These are phyloP conservation scores for Starmerella bombicola DNA, from an alignment of 805 yeast species.

Conservation along the genomic window DNA sequence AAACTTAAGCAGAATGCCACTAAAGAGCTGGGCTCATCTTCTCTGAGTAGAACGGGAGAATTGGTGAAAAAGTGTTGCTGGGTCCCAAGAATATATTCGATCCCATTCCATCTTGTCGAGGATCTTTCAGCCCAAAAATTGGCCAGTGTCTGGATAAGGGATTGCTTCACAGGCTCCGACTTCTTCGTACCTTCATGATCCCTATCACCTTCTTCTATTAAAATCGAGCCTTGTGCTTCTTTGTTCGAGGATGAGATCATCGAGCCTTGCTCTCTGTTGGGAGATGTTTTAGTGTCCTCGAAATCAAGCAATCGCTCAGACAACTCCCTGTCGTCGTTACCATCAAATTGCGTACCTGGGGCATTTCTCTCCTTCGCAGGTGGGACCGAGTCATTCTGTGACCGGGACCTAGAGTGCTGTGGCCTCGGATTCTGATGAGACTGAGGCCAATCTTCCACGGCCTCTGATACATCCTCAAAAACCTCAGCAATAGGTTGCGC, in stretches of 20 bases:
- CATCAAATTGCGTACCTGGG: neutral
- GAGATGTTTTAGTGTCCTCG: neutral
- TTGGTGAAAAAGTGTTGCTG: conserved; percentile 89
- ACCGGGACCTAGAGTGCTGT: neutral
- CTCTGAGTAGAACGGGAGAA: conserved; percentile 84
- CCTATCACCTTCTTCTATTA: neutral
- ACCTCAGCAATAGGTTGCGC: conserved; percentile 85
- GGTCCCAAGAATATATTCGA: conserved; percentile 66
- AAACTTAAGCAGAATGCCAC: conserved; percentile 87
- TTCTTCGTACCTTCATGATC: conserved; percentile 9
- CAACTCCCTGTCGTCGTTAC: neutral
- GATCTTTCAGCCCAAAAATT: conserved; percentile 97
- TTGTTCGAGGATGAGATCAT: neutral
- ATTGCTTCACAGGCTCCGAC: conserved; percentile 23
- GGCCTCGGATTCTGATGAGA: neutral
- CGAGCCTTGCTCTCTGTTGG: neutral
- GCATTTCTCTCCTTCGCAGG: neutral
- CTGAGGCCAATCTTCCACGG: conserved; percentile 26
- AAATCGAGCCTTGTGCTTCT: neutral
- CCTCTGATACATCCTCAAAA: conserved; percentile 72
- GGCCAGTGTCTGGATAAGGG: conserved; percentile 69
- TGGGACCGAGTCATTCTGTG: neutral
- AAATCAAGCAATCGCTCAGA: neutral
- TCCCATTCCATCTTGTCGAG: conserved; percentile 87
- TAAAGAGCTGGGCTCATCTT: conserved; percentile 90